Base-by-base conservation (phyloP, 2,329 filamentous ascomycete genomes). In the Huntiella decipiens region DNA sequence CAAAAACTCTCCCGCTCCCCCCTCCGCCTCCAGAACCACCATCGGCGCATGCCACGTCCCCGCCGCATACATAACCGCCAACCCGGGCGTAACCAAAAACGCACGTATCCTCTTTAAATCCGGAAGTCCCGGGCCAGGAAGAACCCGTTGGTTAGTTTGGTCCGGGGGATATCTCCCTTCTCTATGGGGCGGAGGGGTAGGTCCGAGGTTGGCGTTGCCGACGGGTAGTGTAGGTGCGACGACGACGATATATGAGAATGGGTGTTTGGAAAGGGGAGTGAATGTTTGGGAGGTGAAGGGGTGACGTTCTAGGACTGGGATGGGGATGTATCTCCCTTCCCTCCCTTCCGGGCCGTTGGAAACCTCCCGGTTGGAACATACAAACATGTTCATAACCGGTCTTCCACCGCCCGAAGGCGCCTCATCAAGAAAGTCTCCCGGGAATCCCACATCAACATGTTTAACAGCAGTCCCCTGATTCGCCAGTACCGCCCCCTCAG, bases 41-140 rank as follows among this genome's bases (percentile, higher is more conserved):
- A 98, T 96, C 0, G 91, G 91, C 51, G 88, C 86, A 66, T 98
- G 91, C 74, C 88, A 98, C 45, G 86, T 95, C 4, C 85, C 91
- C 1, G 82, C 77, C 1, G 74, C 85, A 60, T 96, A 98, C 2
- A 86, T 95, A 11, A 98, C 84, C 8, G 85, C 87, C 64, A 94
- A 85, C 17, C 71, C 69, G 2, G 76, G 78, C 43, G 70, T 73
- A 1, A 83, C 87, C 46, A 92, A 63, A 58, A 95, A 98, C 0
- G 86, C 88, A 53, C 68, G 71, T 35, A 93, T 55, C 6, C 72
- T 68, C 16, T 60, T 58, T 36, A 94, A 57, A 59, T 95, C 85
- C 0, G 91, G 88, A 13, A 84, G 59, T 0, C 79, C 79, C 33
- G 67, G 58, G 12, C 75, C 73, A 1, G 73, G 71, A 38, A 77